Evolutionary conservation across 2,329 filamentous ascomycete genomes (phyloP), one percentile per base, ranked within the genome.

Genomic region (Nectriaceae sp.): DNA sequence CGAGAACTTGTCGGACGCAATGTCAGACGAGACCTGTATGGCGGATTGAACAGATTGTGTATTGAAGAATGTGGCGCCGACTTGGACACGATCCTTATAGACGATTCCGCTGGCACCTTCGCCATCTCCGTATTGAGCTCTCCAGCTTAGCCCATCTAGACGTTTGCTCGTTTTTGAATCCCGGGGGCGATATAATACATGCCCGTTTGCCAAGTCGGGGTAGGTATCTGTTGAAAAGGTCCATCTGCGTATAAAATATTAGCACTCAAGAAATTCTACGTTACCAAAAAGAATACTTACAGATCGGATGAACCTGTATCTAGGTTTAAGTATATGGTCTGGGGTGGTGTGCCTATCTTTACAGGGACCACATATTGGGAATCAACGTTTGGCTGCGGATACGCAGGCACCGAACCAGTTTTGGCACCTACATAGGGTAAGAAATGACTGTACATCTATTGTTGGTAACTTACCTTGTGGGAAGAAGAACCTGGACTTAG

Each of bases 41-140:
- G 87, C 86, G 26, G 84, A 79, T 66, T 89, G 83, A 11, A 90
- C 79, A 8, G 84, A 83, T 66, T 89, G 86, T 3, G 67, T 64
- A 3, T 75, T 75, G 26, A 84, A 83, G 21, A 73, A 80, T 3
- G 85, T 78, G 22, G 72, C 72, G 39, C 83, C 85, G 21, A 89
- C 75, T 19, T 72, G 71, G 36, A 89, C 85, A 40, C 74, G 80
- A 65, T 89, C 87, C 22, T 73, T 76, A 67, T 85, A 88, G 46
- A 89, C 85, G 41, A 78, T 76, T 36, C 87, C 87, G 39, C 68
- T 73, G 16, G 86, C 86, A 33, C 75, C 75, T 38, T 80, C 82
- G 13, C 82, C 82, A 56, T 89, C 87, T 20, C 83, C 85, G 57
- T 89, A 89, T 15, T 63, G 69, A 60, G 88, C 84, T 5, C 67